Evolutionary conservation across 106 monocot species (phyloP).

Genomic region (Dendrobium officinale): DNA sequence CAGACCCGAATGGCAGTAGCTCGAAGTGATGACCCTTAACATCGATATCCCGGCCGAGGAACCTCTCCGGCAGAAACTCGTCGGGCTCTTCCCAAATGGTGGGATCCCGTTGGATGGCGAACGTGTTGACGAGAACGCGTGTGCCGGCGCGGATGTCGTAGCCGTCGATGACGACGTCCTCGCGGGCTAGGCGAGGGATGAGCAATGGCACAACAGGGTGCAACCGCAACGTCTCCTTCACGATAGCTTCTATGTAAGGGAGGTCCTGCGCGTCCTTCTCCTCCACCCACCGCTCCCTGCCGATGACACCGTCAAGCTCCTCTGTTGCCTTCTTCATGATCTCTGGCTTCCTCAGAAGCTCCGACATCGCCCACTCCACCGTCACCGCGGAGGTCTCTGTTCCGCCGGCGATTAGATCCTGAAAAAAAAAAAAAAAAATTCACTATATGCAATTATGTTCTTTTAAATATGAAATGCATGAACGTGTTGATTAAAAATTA

Average conservation of each 20-base stretch:
- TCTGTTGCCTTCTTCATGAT: slow-evolving; percentile 37
- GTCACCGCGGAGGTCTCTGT: slow-evolving; percentile 55
- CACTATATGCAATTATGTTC: background rate
- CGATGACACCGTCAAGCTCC: slow-evolving; percentile 55
- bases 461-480: no score
- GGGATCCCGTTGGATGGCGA: background rate
- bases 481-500: no score
- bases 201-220: slow-evolving; percentile 62
- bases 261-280: slow-evolving; percentile 40
- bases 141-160: background rate
- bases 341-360: slow-evolving; percentile 44
- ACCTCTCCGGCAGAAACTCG: slow-evolving; percentile 2
- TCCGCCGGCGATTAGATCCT: slow-evolving; percentile 60
- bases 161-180: slow-evolving; percentile 28
- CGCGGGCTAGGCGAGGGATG: slow-evolving; percentile 32
- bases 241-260: slow-evolving; percentile 48
- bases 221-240: slow-evolving; percentile 57
- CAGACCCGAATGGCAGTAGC: slow-evolving; percentile 44
- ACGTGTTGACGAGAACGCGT: background rate
- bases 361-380: slow-evolving; percentile 65
- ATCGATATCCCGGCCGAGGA: slow-evolving; percentile 36
- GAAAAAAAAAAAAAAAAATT: background rate
- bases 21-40: slow-evolving; percentile 49
- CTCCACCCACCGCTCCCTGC: slow-evolving; percentile 39
- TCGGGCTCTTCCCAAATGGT: no score